Conservation (phyloP, 108 stramenopile genomes). For the Skeletonema menzelii region DNA sequence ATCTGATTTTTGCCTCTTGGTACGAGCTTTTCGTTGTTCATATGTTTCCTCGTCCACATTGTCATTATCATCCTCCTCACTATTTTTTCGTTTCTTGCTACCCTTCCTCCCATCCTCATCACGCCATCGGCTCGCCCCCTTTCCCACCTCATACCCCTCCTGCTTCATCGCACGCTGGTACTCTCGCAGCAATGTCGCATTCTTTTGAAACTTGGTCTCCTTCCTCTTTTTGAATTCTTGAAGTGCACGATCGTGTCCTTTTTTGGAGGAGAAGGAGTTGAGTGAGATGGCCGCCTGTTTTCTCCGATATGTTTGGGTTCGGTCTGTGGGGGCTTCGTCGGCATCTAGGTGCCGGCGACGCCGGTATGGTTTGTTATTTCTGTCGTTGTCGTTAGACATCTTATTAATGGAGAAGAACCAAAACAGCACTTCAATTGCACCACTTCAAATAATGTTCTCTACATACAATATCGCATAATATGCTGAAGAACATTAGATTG, state of each 20-base stretch:
- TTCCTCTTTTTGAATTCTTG: conserved; percentile 66
- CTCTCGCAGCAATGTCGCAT: conserved; percentile 57
- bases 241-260: conserved; percentile 66
- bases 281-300: conserved; percentile 38
- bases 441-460: too few species aligned
- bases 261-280: conserved; percentile 46
- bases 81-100: background rate
- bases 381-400: too few species aligned
- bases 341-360: background rate
- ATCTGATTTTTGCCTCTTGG: conserved; percentile 45
- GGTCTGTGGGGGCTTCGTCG: background rate
- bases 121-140: conserved; percentile 70
- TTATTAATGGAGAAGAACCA: too few species aligned
- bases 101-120: conserved; percentile 9
- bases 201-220: conserved; percentile 56
- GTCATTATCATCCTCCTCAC: background rate
- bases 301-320: conserved; percentile 21
- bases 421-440: too few species aligned
- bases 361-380: background rate
- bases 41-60: conserved; percentile 1
- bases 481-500: too few species aligned
- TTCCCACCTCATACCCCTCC: conserved; percentile 72
- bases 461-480: too few species aligned
- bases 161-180: conserved; percentile 71
- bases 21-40: background rate